Evolutionary conservation across 768 basidiomycete species (phyloP).

Genomic region (Boletus insuetus): DNA sequence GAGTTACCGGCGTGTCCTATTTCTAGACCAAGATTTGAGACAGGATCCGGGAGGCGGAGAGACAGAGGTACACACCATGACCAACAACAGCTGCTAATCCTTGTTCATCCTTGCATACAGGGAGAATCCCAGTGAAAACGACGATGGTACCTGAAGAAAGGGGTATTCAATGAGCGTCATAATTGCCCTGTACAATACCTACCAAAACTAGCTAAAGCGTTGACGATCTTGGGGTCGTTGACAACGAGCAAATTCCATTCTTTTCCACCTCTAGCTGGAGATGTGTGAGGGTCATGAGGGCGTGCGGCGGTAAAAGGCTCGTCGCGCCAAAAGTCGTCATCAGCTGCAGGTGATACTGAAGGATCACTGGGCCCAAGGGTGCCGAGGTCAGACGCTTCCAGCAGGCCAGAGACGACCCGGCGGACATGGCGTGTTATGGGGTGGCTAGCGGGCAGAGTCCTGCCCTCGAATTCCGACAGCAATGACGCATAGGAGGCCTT

Average conservation of each 20-base stretch:
- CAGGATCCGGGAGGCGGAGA: neutral
- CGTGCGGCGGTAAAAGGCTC: constrained; percentile 17
- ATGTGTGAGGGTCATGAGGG: neutral
- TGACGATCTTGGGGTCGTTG: constrained; percentile 63
- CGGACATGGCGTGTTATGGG: constrained; percentile 66
- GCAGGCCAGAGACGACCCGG: constrained; percentile 63
- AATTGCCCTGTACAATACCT: neutral
- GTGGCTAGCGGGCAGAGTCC: constrained; percentile 65
- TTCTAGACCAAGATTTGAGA: constrained; percentile 42
- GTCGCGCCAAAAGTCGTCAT: constrained; percentile 23
- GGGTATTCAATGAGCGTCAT: neutral
- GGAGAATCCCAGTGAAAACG: constrained; percentile 88
- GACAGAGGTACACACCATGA: constrained; percentile 53
- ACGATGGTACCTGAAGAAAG: constrained; percentile 59
- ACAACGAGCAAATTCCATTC: constrained; percentile 78
- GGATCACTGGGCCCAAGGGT: constrained; percentile 34
- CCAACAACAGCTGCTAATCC: constrained; percentile 82
- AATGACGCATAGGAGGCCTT: constrained; percentile 42
- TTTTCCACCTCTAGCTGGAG: constrained; percentile 24
- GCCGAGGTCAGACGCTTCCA: constrained; percentile 73
- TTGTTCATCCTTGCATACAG: constrained; percentile 71
- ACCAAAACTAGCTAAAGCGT: constrained; percentile 80
- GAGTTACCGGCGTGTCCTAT: constrained; percentile 71
- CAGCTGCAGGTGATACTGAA: neutral
- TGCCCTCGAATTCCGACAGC: constrained; percentile 47